Evolutionary conservation across 2,329 filamentous ascomycete species (phyloP).

Genomic region (Aspergillus niger): DNA sequence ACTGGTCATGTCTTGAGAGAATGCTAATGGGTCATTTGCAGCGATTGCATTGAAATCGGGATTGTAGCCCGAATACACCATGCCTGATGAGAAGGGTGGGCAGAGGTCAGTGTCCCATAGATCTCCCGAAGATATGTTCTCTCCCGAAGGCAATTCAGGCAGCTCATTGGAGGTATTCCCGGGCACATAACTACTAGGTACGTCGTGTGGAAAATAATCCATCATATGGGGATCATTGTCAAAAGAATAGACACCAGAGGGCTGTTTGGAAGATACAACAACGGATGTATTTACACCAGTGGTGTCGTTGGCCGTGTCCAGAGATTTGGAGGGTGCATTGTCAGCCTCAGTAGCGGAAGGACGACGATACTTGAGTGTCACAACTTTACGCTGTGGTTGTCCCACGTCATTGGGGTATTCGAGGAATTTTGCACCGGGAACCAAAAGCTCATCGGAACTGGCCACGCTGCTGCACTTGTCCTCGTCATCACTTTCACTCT

Average conservation of each 20-base stretch:
- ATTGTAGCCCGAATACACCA: too few relatives aligned
- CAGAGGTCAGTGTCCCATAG: too few relatives aligned
- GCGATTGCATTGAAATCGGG: too few relatives aligned
- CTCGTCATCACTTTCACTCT: constrained; percentile 16
- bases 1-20: neutral
- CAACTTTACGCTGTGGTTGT: constrained; percentile 11
- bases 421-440: constrained; percentile 21
- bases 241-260: too few relatives aligned
- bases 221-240: too few relatives aligned
- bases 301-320: neutral
- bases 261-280: too few relatives aligned
- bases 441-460: constrained; percentile 15
- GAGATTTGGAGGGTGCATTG: neutral
- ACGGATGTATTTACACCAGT: neutral
- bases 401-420: constrained; percentile 18
- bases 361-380: constrained; percentile 18
- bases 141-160: too few relatives aligned
- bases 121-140: too few relatives aligned
- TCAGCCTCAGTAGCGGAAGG: neutral
- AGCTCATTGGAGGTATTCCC: too few relatives aligned
- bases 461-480: constrained; percentile 1
- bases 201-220: too few relatives aligned
- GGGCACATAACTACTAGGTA: too few relatives aligned
- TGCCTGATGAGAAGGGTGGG: too few relatives aligned
- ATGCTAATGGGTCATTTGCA: neutral